phyloP scores from a whole-genome alignment of 2,329 filamentous ascomycete genomes.

The Apiospora arundinis region DNA sequence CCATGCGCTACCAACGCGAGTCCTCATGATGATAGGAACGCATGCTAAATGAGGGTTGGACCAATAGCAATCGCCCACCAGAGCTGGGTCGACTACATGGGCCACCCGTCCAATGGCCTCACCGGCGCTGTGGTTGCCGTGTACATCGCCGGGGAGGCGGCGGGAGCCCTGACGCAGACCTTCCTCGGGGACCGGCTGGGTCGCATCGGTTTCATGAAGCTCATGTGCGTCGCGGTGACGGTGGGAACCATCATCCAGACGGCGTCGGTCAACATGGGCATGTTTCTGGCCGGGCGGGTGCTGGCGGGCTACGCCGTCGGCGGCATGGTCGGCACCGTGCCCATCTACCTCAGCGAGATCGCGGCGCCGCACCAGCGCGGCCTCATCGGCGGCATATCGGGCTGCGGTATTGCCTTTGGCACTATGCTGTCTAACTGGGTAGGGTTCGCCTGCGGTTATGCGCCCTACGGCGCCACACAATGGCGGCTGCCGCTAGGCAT shows the following conservation, averaged over 20 bases:
- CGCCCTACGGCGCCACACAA: constrained; percentile 57
- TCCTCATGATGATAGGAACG: no score
- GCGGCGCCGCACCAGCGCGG: constrained; percentile 54
- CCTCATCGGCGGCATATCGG: constrained; percentile 60
- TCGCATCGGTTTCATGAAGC: constrained; percentile 59
- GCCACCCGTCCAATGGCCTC: constrained; percentile 57
- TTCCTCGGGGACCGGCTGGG: constrained; percentile 59
- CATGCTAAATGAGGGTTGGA: constrained; percentile 32
- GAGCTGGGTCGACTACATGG: constrained; percentile 66
- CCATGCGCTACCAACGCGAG: no score
- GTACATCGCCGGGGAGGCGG: constrained; percentile 65
- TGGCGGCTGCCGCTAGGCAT: constrained; percentile 62
- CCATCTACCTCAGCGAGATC: constrained; percentile 62
- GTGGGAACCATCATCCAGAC: constrained; percentile 61
- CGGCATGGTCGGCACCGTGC: constrained; percentile 57
- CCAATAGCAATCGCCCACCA: constrained; percentile 60
- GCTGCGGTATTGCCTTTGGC: constrained; percentile 60
- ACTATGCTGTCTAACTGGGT: constrained; percentile 65
- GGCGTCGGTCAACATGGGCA: constrained; percentile 59
- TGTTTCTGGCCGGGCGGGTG: constrained; percentile 57
- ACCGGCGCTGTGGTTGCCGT: constrained; percentile 62
- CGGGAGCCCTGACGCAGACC: constrained; percentile 60
- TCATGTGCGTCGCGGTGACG: constrained; percentile 61
- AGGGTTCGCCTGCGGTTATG: constrained; percentile 60
- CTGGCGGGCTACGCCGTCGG: constrained; percentile 52